These are phyloP conservation scores for Penicillium sp. DNA, from an alignment of 2,329 filamentous ascomycete species.

Conservation along the genomic window DNA sequence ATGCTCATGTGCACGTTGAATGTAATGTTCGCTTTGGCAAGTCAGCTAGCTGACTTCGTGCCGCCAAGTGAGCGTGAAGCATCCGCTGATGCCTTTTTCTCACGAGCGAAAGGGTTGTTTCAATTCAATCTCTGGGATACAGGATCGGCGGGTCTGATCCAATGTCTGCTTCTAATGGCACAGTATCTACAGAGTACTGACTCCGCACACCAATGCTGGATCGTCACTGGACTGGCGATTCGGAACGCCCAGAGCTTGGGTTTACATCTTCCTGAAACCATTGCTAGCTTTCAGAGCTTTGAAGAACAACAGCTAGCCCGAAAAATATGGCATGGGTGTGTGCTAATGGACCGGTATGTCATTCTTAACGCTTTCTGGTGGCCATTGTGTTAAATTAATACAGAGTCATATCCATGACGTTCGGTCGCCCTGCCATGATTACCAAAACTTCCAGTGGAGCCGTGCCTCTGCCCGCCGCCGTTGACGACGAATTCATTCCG, in stretches of 20 bases:
- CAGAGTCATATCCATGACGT: conserved; percentile 41
- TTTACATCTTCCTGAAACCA: conserved; percentile 46
- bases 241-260: conserved; percentile 52
- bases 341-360: conserved; percentile 38
- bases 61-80: conserved; percentile 42
- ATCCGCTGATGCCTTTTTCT: conserved; percentile 46
- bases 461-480: conserved; percentile 30
- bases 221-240: conserved; percentile 50
- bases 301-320: conserved; percentile 33
- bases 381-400: not conserved
- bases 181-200: conserved; percentile 54
- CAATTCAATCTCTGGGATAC: conserved; percentile 47
- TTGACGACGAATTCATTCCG: conserved; percentile 36
- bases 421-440: conserved; percentile 40
- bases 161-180: conserved; percentile 50
- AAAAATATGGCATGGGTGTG: conserved; percentile 40
- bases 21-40: conserved; percentile 50
- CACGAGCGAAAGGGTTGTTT: conserved; percentile 45
- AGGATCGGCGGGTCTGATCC: conserved; percentile 48
- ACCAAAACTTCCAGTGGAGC: conserved; percentile 27
- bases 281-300: conserved; percentile 23
- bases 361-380: not conserved
- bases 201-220: conserved; percentile 53
- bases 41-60: conserved; percentile 47
- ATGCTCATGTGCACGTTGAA: conserved; percentile 50